Base-by-base conservation (phyloP, 2,329 filamentous ascomycete species). In the Exophiala dermatitidis region DNA sequence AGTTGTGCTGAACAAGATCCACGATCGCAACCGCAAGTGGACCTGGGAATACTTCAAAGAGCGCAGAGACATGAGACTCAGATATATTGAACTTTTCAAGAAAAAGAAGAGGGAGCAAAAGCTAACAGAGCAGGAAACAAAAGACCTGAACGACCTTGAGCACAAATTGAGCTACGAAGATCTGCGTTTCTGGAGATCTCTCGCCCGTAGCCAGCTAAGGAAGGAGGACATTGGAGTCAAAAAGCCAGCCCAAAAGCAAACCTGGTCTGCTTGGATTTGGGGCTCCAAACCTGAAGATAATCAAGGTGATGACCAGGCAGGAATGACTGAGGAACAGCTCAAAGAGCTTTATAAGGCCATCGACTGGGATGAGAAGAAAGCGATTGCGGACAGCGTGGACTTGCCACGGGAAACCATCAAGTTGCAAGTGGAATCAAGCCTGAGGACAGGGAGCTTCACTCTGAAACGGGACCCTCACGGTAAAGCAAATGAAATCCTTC, bases 261-360 rank as follows among this genome's bases (percentile, higher is more conserved):
- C 88, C 3, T 99, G 93, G 93, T 71, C 87, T 28, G 79, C 88
- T 30, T 99, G 91, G 90, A 80, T 88, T 31, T 97, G 91, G 90
- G 90, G 91, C 19, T 78, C 84, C 1, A 87, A 90, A 63, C 80
- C 83, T 0, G 71, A 80, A 47, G 52, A 56, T 26, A 77, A 84
- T 47, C 73, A 78, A 47, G 79, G 86, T 38, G 77, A 86, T 42
- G 77, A 83, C 3, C 86, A 94, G 62, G 88, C 84, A 0, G 82
- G 89, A 55, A 95, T 98, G 78, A 94, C 88, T 0, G 93, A 98
- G 57, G 85, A 97, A 69, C 90, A 99, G 68, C 85, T 91, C 40
- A 90, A 97, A 68, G 91, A 98, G 70, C 79, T 99, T 6, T 98
- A 97, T 69, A 86, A 94, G 62, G 94, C 89, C 46, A 99, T 99